These are phyloP conservation scores for Xylariaceae sp. DNA, from an alignment of 2,329 filamentous ascomycete genomes.

Conservation along the genomic window DNA sequence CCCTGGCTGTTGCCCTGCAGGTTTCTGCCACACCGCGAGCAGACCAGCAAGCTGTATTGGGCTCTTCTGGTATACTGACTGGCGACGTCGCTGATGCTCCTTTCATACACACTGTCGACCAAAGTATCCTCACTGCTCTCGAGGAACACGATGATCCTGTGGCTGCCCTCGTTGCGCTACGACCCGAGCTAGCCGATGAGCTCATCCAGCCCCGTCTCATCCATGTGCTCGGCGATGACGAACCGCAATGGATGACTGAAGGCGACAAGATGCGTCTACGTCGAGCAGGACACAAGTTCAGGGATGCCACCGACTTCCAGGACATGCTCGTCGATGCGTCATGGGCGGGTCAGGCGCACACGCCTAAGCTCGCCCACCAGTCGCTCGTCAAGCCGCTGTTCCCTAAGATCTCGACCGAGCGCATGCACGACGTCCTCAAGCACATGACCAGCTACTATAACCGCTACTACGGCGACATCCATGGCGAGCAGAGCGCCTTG, in stretches of 20 bases:
- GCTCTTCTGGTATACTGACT: background rate
- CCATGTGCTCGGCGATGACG: conserved; percentile 59
- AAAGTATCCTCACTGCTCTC: conserved; percentile 13
- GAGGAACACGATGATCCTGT: conserved; percentile 19
- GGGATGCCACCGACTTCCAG: conserved; percentile 68
- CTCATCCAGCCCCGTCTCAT: conserved; percentile 50
- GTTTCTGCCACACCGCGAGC: background rate
- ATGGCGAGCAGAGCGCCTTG: conserved; percentile 37
- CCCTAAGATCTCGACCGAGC: conserved; percentile 12
- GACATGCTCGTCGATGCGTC: conserved; percentile 42
- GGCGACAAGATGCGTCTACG: conserved; percentile 31
- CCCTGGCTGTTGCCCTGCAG: too few species aligned
- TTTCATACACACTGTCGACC: conserved; percentile 2
- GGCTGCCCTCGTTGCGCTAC: conserved; percentile 18
- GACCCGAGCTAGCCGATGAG: conserved; percentile 14
- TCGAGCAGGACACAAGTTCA: conserved; percentile 67
- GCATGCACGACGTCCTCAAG: conserved; percentile 9
- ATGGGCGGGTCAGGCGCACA: conserved; percentile 23
- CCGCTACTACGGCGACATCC: conserved; percentile 17
- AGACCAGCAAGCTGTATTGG: background rate
- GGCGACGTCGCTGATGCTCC: background rate
- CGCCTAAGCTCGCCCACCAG: conserved; percentile 13
- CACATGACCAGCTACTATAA: conserved; percentile 14
- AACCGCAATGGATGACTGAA: conserved; percentile 58
- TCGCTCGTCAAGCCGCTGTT: conserved; percentile 21